These are phyloP conservation scores for Ophiostoma pallidulum DNA, from an alignment of 2,329 filamentous ascomycete genomes.

Conservation along the genomic window DNA sequence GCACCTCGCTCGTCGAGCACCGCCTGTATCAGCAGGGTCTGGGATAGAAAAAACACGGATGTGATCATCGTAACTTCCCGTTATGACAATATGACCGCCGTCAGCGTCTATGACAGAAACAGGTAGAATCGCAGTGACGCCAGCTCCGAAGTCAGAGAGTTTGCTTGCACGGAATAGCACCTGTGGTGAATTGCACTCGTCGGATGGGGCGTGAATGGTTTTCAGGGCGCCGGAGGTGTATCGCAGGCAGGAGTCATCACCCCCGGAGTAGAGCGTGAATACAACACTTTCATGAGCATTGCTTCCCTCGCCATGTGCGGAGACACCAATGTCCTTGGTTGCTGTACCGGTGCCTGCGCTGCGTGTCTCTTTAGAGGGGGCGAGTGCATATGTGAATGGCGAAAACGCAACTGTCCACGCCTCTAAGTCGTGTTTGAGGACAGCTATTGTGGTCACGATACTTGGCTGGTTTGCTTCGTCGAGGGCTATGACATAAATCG, in stretches of 20 bases:
- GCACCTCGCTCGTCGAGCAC: constrained; percentile 35
- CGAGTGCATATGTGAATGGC: constrained; percentile 13
- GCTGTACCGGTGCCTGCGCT: background rate
- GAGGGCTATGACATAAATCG: constrained; percentile 47
- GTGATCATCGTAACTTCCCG: constrained; percentile 85
- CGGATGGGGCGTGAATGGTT: background rate
- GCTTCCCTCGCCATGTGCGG: background rate
- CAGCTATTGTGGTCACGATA: constrained; percentile 26
- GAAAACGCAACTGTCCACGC: constrained; percentile 65
- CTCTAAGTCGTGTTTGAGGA: constrained; percentile 49
- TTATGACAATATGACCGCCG: constrained; percentile 54
- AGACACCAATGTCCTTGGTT: background rate
- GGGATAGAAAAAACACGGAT: constrained; percentile 56
- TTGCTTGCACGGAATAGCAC: constrained; percentile 18
- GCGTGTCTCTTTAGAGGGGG: background rate
- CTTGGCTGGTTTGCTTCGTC: constrained; percentile 32
- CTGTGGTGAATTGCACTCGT: background rate
- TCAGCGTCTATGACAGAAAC: constrained; percentile 36
- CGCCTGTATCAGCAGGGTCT: constrained; percentile 31
- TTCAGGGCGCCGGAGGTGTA: constrained; percentile 26
- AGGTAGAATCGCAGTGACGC: constrained; percentile 79
- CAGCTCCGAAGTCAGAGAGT: constrained; percentile 53
- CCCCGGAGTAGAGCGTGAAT: constrained; percentile 55
- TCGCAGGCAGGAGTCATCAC: constrained; percentile 61
- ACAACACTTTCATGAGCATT: constrained; percentile 11